Percentiles rank a stretch among this genome's conserved stretches.
Conservation (phyloP, 2,329 filamentous ascomycete genomes). For the Fusarium sacchari region DNA sequence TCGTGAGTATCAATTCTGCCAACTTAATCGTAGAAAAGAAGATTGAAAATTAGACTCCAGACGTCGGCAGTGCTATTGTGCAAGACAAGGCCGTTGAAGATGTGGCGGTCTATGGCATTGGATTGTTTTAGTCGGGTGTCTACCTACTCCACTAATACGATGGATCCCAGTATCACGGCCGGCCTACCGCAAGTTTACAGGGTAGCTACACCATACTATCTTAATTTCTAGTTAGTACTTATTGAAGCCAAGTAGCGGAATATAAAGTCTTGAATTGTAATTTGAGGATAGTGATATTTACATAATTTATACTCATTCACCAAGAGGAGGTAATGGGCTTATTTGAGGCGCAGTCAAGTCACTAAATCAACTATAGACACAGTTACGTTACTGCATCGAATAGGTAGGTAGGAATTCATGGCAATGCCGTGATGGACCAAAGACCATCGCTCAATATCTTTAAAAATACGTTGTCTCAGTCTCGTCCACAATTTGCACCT, state of each 20-base stretch:
- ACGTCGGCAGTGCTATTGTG: not conserved
- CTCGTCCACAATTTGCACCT: conserved; percentile 51
- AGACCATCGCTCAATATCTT: not conserved
- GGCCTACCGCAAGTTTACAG: not conserved
- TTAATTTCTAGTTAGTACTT: not conserved
- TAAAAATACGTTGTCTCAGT: conserved; percentile 40
- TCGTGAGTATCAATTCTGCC: not conserved
- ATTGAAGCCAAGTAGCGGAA: not conserved
- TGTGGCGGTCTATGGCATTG: not conserved
- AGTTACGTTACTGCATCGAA: not conserved
- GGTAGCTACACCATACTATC: not conserved
- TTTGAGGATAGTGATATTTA: not conserved
- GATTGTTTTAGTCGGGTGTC: not conserved
- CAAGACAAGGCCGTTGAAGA: not conserved
- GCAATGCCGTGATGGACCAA: not conserved
- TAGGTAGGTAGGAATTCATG: not conserved
- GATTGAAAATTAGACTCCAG: not conserved
- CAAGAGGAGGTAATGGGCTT: not conserved
- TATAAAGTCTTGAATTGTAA: not conserved
- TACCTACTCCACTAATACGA: not conserved
- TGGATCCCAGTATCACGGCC: not conserved
- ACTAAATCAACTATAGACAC: not conserved
- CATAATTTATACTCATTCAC: not conserved
- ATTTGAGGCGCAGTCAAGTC: not conserved
- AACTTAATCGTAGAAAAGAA: not conserved